Evolutionary conservation across 148 eudicot genomes (phyloP).

Genomic region (Rhododendron griersonianum): DNA sequence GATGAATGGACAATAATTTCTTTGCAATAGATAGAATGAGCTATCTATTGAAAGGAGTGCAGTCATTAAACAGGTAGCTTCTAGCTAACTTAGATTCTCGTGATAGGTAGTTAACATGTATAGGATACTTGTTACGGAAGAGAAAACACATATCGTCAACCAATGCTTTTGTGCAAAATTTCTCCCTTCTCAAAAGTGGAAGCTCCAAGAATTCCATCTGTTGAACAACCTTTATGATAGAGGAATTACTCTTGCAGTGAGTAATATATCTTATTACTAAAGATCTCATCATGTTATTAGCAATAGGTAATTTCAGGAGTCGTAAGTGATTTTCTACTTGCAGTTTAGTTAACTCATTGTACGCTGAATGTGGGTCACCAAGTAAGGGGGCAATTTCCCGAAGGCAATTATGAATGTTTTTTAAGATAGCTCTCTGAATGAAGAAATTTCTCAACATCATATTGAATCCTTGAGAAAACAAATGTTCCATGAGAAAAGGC

Average conservation of each 20-base stretch:
- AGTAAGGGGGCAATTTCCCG: no score
- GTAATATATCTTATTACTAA: slow-evolving; percentile 65
- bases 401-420: no score
- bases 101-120: slow-evolving; percentile 33
- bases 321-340: slow-evolving; percentile 60
- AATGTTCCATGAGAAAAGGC: slow-evolving; percentile 79
- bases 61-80: slow-evolving; percentile 60
- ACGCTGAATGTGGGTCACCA: slow-evolving; percentile 26
- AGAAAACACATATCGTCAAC: slow-evolving; percentile 59
- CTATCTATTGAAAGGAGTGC: slow-evolving; percentile 80
- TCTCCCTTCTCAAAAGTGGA: slow-evolving; percentile 58
- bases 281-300: slow-evolving; percentile 46
- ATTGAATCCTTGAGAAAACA: slow-evolving; percentile 77
- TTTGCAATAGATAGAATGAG: slow-evolving; percentile 74
- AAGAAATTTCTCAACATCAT: slow-evolving; percentile 58
- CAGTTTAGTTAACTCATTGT: slow-evolving; percentile 53
- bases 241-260: slow-evolving; percentile 76
- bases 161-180: slow-evolving; percentile 10
- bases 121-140: slow-evolving; percentile 57
- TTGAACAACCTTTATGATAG: slow-evolving; percentile 68
- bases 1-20: slow-evolving; percentile 82
- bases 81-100: slow-evolving; percentile 68
- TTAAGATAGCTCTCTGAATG: slow-evolving; percentile 29
- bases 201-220: slow-evolving; percentile 80
- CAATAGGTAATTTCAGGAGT: slow-evolving; percentile 38